Evolutionary conservation across 73 alveolate genomes (phyloP), one percentile per base, ranked within the genome.

Genomic region (Paramecium caudatum): DNA sequence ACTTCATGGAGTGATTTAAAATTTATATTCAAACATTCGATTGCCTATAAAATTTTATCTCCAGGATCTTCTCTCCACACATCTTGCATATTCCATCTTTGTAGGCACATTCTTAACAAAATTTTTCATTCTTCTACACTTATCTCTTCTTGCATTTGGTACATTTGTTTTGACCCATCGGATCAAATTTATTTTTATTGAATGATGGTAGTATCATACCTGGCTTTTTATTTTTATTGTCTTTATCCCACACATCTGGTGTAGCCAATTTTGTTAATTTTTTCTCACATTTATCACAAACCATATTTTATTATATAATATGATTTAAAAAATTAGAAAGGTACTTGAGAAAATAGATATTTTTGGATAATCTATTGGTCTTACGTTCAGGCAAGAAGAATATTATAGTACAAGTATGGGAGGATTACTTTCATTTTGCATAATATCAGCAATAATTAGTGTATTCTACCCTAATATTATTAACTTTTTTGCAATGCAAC

Each of bases 61-160:
- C 93, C 21, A 86, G 65, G 25, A 86, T 63, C 43, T 86, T 86
- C 39, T 63, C 90, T 12, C 93, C 93, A 61, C 93, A 86, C 93
- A 86, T 86, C 46, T 86, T 86, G 68, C 93, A 86, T 41, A 86
- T 62, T 1, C 93, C 93, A n/a, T 61, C 84, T 17, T 86, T 86
- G 47, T 86, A 86, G 0, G 93, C 93, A 41, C 93, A 86, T 19
- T 78, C 93, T 41, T 86, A 17, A 78, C 93, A 86, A 65, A 47
- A 86, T 43, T 86, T 62, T 32, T 86, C 93, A 16, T 47, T 13
- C 23, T 62, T 86, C 25, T 70, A 61, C 34, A 86, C 93, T 25
- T 86, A 74, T 39, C 65, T 61, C 25, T 86, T 62, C 65, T 86
- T 86, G 30, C 93, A 86, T 86, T 27, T 62, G 23, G 27, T 36